These are phyloP conservation scores for Cyclotella atomus DNA, from an alignment of 108 stramenopile genomes.

Conservation along the genomic window DNA sequence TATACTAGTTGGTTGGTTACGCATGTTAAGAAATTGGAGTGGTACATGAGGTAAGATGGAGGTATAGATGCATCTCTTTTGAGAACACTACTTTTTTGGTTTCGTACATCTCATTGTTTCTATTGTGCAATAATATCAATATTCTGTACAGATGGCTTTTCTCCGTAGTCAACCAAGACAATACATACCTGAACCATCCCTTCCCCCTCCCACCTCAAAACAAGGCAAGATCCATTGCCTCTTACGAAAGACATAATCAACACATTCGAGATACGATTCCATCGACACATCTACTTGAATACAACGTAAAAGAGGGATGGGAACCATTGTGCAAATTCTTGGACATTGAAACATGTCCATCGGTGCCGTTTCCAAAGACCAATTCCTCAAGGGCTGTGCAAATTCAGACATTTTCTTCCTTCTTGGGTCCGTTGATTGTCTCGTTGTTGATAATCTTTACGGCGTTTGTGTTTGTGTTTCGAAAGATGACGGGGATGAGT, in stretches of 20 bases:
- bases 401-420: constrained; percentile 63
- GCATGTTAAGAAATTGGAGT: constrained; percentile 57
- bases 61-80: too few species aligned
- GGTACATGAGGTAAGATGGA: constrained; percentile 61
- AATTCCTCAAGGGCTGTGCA: constrained; percentile 69
- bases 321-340: constrained; percentile 78
- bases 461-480: constrained; percentile 52
- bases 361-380: constrained; percentile 72
- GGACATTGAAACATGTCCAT: constrained; percentile 69
- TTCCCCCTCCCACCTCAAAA: constrained; percentile 69
- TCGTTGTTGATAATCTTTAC: constrained; percentile 56
- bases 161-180: constrained; percentile 72
- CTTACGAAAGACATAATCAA: constrained; percentile 75
- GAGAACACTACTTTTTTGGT: too few species aligned
- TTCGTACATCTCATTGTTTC: too few species aligned
- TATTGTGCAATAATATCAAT: not conserved
- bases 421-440: constrained; percentile 53
- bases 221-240: constrained; percentile 57
- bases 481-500: constrained; percentile 55
- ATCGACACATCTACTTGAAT: constrained; percentile 65
- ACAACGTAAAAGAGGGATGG: constrained; percentile 78
- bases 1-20: constrained; percentile 52
- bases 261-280: constrained; percentile 65
- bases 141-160: constrained; percentile 65
- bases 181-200: constrained; percentile 49